These are phyloP conservation scores for Penicillium cosmopolitanum DNA, from an alignment of 495 filamentous ascomycete genomes.

Conservation along the genomic window DNA sequence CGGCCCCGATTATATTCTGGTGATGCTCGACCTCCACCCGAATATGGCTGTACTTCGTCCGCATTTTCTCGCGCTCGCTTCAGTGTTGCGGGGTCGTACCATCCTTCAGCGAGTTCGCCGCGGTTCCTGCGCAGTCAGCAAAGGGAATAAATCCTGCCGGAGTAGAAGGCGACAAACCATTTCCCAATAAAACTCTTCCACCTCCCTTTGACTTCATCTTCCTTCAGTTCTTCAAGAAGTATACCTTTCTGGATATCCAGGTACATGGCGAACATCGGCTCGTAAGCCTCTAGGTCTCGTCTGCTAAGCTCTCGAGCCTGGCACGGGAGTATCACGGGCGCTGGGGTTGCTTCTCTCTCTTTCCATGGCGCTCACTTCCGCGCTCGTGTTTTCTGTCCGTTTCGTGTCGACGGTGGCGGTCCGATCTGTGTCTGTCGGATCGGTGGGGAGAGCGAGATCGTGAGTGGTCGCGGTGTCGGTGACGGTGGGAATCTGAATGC, in stretches of 20 bases:
- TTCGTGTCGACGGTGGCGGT: slow-evolving; percentile 23
- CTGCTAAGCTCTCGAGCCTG: slow-evolving; percentile 65
- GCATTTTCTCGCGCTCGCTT: slow-evolving; percentile 48
- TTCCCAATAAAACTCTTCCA: slow-evolving; percentile 93
- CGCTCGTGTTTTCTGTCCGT: slow-evolving; percentile 7
- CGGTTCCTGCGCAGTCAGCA: slow-evolving; percentile 67
- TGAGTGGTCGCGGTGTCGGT: slow-evolving; percentile 27
- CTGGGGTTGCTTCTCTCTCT: slow-evolving; percentile 6
- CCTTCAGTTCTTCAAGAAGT: slow-evolving; percentile 63
- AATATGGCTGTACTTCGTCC: slow-evolving; percentile 11
- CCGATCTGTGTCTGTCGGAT: slow-evolving; percentile 28
- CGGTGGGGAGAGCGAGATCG: slow-evolving; percentile 36
- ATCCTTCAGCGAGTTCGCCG: slow-evolving; percentile 88
- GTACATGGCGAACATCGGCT: slow-evolving; percentile 80
- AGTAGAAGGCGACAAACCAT: slow-evolving; percentile 63
- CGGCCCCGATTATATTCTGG: slow-evolving; percentile 31
- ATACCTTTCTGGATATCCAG: slow-evolving; percentile 86
- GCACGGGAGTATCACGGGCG: slow-evolving; percentile 12
- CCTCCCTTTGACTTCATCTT: slow-evolving; percentile 73
- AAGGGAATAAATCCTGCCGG: not conserved
- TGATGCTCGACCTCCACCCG: slow-evolving; percentile 22
- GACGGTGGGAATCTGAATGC: slow-evolving; percentile 28
- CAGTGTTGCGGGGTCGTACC: slow-evolving; percentile 80
- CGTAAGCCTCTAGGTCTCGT: slow-evolving; percentile 63
- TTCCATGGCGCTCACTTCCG: slow-evolving; percentile 18